phyloP scores from a whole-genome alignment of 2,329 filamentous ascomycete genomes.

The Neurospora sp. region DNA sequence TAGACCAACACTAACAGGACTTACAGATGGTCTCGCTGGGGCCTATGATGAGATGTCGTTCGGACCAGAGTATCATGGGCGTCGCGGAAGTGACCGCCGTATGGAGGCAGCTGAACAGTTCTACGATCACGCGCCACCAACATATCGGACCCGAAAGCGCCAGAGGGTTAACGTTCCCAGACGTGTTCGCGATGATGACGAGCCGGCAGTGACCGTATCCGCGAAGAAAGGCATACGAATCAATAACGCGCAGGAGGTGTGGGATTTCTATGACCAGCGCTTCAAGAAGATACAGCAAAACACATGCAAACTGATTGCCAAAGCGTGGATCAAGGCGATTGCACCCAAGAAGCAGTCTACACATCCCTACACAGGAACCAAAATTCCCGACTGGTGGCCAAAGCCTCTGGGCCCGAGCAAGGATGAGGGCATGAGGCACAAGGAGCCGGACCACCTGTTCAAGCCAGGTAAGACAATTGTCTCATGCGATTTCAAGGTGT shows the following conservation, averaged over 20 bases:
- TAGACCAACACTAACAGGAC: conserved; percentile 20
- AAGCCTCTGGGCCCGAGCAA: conserved; percentile 40
- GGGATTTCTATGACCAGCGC: conserved; percentile 49
- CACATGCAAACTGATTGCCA: conserved; percentile 61
- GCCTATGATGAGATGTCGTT: conserved; percentile 6
- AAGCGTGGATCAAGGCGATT: conserved; percentile 65
- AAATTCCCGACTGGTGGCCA: conserved; percentile 59
- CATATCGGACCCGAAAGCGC: conserved; percentile 28
- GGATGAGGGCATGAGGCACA: conserved; percentile 51
- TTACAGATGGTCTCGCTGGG: neutral
- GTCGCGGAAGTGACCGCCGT: conserved; percentile 20
- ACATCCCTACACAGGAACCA: conserved; percentile 59
- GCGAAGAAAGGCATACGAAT: conserved; percentile 39
- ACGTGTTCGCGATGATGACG: conserved; percentile 30
- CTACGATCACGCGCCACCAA: conserved; percentile 20
- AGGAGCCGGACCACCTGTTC: conserved; percentile 63
- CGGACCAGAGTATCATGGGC: conserved; percentile 15
- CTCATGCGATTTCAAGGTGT: neutral
- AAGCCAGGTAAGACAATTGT: conserved; percentile 46
- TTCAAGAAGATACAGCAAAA: conserved; percentile 61
- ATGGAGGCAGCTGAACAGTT: conserved; percentile 11
- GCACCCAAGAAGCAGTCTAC: conserved; percentile 70
- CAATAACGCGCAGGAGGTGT: conserved; percentile 42
- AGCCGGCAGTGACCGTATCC: conserved; percentile 26
- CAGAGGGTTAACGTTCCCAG: conserved; percentile 21